Percentiles rank a stretch among this genome's conserved stretches.
Evolutionary conservation across 202 grass and related monocot genomes (phyloP).

Genomic region (Zoysia matrella): DNA sequence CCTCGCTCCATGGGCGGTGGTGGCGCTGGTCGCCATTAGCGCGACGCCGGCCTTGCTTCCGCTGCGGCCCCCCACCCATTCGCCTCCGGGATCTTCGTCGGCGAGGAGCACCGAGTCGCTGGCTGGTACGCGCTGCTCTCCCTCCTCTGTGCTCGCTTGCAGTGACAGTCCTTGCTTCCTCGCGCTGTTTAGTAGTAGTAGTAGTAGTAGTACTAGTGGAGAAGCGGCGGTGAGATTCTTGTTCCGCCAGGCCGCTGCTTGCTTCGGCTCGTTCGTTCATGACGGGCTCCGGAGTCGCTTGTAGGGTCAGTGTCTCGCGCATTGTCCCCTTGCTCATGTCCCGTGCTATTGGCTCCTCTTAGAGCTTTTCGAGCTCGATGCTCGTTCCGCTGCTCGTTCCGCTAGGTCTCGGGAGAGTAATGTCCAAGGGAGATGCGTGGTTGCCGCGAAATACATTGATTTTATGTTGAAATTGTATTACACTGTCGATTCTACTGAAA

Average conservation of each 20-base stretch:
- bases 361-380: background rate
- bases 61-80: background rate
- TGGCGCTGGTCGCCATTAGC: background rate
- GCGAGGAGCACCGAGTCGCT: background rate
- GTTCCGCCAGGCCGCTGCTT: background rate
- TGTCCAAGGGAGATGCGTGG: background rate
- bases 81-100: background rate
- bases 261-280: too few species aligned
- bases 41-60: background rate
- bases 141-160: background rate
- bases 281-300: background rate
- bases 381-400: too few species aligned
- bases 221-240: background rate
- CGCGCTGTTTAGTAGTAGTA: too few species aligned
- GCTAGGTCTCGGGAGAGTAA: background rate
- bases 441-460: background rate
- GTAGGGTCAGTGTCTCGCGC: background rate
- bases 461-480: background rate
- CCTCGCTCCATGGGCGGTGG: background rate
- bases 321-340: background rate
- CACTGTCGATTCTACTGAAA: background rate
- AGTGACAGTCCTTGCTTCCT: background rate
- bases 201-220: background rate
- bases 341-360: background rate
- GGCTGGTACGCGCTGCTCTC: slow-evolving; percentile 12